These are phyloP conservation scores for Termitomyces sp. DNA, from an alignment of 768 basidiomycete genomes.

Conservation along the genomic window DNA sequence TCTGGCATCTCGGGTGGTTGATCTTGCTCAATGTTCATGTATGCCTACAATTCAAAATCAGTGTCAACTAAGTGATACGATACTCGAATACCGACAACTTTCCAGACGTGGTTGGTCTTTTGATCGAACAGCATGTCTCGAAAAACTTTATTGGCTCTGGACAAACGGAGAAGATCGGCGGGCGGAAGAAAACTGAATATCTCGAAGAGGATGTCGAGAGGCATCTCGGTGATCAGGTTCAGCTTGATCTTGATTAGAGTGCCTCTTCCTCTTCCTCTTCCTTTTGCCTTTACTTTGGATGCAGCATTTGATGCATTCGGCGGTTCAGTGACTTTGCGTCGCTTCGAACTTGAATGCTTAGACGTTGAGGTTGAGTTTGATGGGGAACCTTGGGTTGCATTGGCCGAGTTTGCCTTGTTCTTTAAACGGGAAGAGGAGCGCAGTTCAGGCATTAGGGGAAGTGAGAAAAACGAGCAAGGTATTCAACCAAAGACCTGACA, in stretches of 20 bases:
- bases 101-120: slow-evolving; percentile 28
- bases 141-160: slow-evolving; percentile 31
- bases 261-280: background rate
- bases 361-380: background rate
- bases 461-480: background rate
- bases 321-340: background rate
- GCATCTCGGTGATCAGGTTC: slow-evolving; percentile 27
- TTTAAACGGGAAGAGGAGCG: slow-evolving; percentile 3
- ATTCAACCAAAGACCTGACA: background rate
- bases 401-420: background rate
- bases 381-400: background rate
- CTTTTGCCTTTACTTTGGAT: background rate
- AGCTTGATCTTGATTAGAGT: slow-evolving; percentile 19
- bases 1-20: slow-evolving; percentile 23
- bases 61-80: background rate
- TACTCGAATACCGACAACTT: slow-evolving; percentile 13
- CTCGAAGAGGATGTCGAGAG: slow-evolving; percentile 33
- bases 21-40: slow-evolving; percentile 13
- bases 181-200: slow-evolving; percentile 36
- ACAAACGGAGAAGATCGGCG: slow-evolving; percentile 37
- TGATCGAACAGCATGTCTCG: slow-evolving; percentile 28
- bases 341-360: slow-evolving; percentile 1
- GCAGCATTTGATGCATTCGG: background rate
- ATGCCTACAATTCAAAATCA: slow-evolving; percentile 15
- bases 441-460: background rate